Evolutionary conservation across 768 basidiomycete genomes (phyloP).

Genomic region (Gyrodon lividus): DNA sequence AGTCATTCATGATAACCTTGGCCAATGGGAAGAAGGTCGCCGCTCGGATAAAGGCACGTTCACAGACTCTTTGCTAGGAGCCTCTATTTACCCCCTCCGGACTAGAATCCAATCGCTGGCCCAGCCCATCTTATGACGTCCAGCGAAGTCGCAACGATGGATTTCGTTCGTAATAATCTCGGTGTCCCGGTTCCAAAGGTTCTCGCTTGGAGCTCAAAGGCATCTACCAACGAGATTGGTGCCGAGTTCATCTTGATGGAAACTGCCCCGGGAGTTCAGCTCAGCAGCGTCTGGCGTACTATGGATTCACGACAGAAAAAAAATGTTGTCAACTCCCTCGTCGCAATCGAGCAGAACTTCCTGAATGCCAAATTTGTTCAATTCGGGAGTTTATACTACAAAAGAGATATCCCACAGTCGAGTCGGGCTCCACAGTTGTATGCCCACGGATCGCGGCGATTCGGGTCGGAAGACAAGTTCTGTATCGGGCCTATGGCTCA

Average conservation of each 20-base stretch:
- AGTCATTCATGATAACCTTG: constrained; percentile 10
- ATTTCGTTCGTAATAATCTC: constrained; percentile 28
- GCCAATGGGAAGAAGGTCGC: constrained; percentile 10
- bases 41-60: constrained; percentile 12
- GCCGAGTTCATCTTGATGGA: constrained; percentile 37
- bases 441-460: constrained; percentile 9
- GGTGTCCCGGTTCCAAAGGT: constrained; percentile 30
- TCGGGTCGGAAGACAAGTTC: constrained; percentile 22
- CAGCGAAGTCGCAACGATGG: constrained; percentile 37
- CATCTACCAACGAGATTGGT: constrained; percentile 24
- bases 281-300: constrained; percentile 20
- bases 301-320: constrained; percentile 15
- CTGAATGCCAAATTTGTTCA: constrained; percentile 22
- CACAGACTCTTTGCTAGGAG: neutral
- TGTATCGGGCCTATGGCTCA: constrained; percentile 33
- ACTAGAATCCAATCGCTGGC: constrained; percentile 28
- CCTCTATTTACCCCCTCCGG: neutral
- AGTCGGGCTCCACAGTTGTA: constrained; percentile 4
- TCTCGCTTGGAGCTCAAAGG: constrained; percentile 27
- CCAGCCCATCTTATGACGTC: constrained; percentile 29
- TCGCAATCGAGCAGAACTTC: constrained; percentile 24
- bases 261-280: constrained; percentile 25
- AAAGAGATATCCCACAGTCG: constrained; percentile 19
- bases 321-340: constrained; percentile 16
- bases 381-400: constrained; percentile 35